These are phyloP conservation scores for Hanseniaspora lindneri DNA, from an alignment of 805 yeast species.

Conservation along the genomic window DNA sequence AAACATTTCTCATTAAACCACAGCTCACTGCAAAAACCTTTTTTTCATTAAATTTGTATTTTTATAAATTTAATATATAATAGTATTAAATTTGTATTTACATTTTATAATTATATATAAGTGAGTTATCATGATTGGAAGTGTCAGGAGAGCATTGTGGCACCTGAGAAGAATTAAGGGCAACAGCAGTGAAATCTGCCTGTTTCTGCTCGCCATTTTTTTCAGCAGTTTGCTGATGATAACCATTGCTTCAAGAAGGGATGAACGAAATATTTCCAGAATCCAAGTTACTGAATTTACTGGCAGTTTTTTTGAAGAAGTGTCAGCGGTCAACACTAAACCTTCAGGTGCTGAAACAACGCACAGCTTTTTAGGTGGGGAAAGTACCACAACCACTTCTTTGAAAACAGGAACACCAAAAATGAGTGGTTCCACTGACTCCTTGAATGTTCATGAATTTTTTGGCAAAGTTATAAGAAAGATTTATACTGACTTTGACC, in stretches of 20 bases:
- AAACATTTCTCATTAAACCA: too few relatives aligned
- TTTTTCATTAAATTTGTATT: too few relatives aligned
- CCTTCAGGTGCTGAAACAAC: neutral
- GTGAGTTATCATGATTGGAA: neutral
- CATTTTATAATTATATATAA: too few relatives aligned
- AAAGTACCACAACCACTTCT: too few relatives aligned
- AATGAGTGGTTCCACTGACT: too few relatives aligned
- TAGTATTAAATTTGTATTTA: too few relatives aligned
- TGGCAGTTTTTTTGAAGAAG: neutral
- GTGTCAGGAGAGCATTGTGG: neutral
- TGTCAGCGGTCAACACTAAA: neutral
- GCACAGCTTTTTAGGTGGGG: too few relatives aligned
- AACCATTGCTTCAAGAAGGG: neutral
- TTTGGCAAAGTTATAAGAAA: conserved; percentile 7
- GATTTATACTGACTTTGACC: conserved; percentile 6
- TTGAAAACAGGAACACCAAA: too few relatives aligned
- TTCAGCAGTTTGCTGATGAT: conserved; percentile 1
- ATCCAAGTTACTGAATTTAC: neutral
- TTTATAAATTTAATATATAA: too few relatives aligned
- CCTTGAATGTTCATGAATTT: neutral
- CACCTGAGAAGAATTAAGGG: neutral
- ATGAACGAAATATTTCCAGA: neutral
- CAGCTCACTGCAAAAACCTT: too few relatives aligned
- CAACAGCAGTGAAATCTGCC: neutral
- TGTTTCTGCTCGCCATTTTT: neutral